These are phyloP conservation scores for Vitis labrusca DNA, from an alignment of 164 flowering plant genomes.

Conservation along the genomic window DNA sequence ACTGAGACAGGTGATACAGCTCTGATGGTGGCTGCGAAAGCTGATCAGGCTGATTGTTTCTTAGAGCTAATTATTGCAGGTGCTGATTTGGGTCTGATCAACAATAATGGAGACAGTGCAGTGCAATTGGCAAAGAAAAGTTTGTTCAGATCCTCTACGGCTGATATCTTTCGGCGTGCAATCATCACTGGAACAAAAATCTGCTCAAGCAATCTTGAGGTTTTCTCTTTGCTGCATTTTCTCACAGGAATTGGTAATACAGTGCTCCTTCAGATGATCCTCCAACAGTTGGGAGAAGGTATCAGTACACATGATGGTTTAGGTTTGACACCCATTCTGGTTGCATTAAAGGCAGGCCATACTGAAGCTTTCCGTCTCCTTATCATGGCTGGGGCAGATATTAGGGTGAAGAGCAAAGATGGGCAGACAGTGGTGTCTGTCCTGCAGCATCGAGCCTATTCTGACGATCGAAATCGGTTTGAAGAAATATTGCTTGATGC, in stretches of 20 bases:
- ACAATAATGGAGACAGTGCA: constrained; percentile 6
- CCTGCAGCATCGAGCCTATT: constrained; percentile 1
- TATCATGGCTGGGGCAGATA: constrained; percentile 5
- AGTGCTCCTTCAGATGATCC: constrained; percentile 7
- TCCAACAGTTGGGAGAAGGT: constrained; percentile 1
- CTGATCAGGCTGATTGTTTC: constrained; percentile 15
- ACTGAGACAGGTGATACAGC: constrained; percentile 12
- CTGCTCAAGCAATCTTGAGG: constrained; percentile 9
- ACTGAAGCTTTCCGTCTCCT: constrained; percentile 10
- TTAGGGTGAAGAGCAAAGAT: constrained; percentile 8
- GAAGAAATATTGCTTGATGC: constrained; percentile 13
- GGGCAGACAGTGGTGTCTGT: constrained; percentile 3
- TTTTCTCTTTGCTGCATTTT: constrained; percentile 13
- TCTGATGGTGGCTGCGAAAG: constrained; percentile 14
- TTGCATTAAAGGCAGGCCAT: constrained; percentile 11
- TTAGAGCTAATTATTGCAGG: constrained; percentile 9
- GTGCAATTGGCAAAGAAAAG: constrained; percentile 15
- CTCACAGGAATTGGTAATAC: constrained; percentile 4
- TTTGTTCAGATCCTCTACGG: constrained; percentile 9
- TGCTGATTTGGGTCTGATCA: constrained; percentile 14
- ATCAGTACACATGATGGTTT: constrained; percentile 7
- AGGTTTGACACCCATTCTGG: constrained; percentile 13
- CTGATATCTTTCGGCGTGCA: neutral
- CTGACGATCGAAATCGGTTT: constrained; percentile 6
- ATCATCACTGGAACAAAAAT: neutral